phyloP scores from a whole-genome alignment of 176 grass and related monocot species.

The Rhynchospora breviuscula region DNA sequence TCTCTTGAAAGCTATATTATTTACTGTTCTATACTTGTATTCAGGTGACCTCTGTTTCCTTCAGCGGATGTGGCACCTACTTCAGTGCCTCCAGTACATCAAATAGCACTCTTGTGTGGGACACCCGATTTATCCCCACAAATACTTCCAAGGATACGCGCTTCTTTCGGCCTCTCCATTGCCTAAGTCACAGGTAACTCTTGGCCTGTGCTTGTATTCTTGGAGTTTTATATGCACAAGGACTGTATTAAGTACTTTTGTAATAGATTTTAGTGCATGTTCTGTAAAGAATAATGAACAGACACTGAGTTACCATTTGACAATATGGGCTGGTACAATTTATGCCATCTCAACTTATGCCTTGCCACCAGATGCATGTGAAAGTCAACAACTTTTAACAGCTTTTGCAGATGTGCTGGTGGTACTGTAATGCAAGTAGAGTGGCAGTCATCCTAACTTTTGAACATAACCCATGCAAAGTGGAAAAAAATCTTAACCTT shows the following conservation, averaged over 20 bases:
- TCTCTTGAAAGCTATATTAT: conserved; percentile 5
- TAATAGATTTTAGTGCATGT: neutral
- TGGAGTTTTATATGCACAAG: neutral
- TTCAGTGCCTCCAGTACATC: conserved; percentile 81
- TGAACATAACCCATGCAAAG: neutral
- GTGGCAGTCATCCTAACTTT: neutral
- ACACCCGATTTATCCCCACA: conserved; percentile 62
- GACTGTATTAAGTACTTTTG: neutral
- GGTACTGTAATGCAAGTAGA: neutral
- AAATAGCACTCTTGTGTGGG: conserved; percentile 87
- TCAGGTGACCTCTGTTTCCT: conserved; percentile 92
- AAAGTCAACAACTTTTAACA: neutral
- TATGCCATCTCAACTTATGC: neutral
- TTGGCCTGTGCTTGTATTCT: neutral
- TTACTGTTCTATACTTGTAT: conserved; percentile 5
- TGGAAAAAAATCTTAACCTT: neutral
- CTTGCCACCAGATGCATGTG: neutral
- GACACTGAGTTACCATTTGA: neutral
- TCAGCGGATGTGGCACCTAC: conserved; percentile 88
- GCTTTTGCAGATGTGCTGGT: neutral
- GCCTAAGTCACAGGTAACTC: conserved; percentile 64
- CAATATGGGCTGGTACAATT: neutral
- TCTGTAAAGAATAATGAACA: neutral
- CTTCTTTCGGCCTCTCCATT: conserved; percentile 89
- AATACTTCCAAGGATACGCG: conserved; percentile 64